Conservation (phyloP, 139 green algal genomes). For the Chlamydomonas incerta region DNA sequence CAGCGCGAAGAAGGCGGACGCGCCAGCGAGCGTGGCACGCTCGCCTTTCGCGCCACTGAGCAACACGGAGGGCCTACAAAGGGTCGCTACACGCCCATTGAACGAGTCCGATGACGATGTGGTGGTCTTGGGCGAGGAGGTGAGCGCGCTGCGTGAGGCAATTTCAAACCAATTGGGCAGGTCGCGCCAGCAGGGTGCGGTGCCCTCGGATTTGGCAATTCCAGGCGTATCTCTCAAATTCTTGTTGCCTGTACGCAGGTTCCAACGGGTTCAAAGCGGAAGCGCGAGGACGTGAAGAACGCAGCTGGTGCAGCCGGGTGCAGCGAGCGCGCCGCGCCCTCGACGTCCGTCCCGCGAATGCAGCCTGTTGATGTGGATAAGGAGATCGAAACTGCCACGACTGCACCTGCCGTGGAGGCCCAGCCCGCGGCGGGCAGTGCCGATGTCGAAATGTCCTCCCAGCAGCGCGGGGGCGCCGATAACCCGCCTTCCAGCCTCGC, state of each 20-base stretch:
- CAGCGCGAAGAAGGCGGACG: neutral
- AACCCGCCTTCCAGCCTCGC: neutral
- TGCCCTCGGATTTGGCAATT: too few relatives aligned
- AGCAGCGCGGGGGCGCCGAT: neutral
- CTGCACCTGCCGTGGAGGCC: neutral
- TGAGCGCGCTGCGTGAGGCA: neutral
- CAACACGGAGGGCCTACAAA: constrained; percentile 4
- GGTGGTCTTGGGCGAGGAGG: neutral
- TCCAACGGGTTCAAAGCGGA: neutral
- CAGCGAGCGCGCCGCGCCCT: too few relatives aligned
- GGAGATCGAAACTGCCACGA: too few relatives aligned
- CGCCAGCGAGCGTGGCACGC: neutral
- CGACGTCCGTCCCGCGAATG: too few relatives aligned
- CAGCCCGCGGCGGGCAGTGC: neutral
- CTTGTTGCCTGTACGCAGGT: neutral
- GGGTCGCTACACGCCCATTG: neutral
- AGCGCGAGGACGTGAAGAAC: constrained; percentile 1
- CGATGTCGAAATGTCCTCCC: constrained; percentile 2
- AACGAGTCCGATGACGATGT: constrained; percentile 12
- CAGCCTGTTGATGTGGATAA: too few relatives aligned
- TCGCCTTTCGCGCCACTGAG: neutral
- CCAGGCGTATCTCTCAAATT: too few relatives aligned
- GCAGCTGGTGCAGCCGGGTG: too few relatives aligned
- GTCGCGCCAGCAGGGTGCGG: too few relatives aligned
- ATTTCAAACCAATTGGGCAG: too few relatives aligned